These are phyloP conservation scores for Echeveria elegans DNA, from an alignment of 164 flowering plant genomes.

Conservation along the genomic window DNA sequence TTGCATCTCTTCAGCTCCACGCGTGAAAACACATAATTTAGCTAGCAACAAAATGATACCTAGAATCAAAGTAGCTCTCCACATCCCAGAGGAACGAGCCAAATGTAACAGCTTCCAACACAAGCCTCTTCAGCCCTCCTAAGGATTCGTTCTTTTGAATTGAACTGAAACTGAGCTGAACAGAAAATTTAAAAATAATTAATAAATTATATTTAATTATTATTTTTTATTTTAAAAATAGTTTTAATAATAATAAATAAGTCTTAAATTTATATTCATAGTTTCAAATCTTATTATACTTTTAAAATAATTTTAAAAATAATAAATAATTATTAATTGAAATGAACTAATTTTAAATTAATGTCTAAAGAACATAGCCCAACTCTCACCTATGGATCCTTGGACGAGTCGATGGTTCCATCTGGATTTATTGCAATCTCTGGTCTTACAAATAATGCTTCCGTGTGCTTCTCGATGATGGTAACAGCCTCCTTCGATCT, in stretches of 20 bases:
- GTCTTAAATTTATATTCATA: no score
- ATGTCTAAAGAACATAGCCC: no score
- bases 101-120: conserved; percentile 93
- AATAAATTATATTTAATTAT: no score
- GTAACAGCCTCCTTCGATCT: conserved; percentile 86
- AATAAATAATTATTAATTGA: no score
- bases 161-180: no score
- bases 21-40: conserved; percentile 14
- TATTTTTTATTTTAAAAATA: no score
- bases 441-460: conserved; percentile 88
- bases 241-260: no score
- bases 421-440: conserved; percentile 62
- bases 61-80: conserved; percentile 83
- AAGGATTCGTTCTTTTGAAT: no score
- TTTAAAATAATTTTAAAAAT: no score
- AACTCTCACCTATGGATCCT: conserved; percentile 60
- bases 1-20: neutral
- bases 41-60: conserved; percentile 72
- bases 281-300: no score
- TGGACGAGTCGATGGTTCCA: conserved; percentile 70
- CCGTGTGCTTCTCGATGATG: conserved; percentile 95
- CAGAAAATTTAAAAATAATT: no score
- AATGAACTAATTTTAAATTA: no score
- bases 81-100: conserved; percentile 98
- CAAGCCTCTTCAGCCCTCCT: conserved; percentile 73